Conservation (phyloP, 768 basidiomycete species). For the Hirschioporus abietinus region DNA sequence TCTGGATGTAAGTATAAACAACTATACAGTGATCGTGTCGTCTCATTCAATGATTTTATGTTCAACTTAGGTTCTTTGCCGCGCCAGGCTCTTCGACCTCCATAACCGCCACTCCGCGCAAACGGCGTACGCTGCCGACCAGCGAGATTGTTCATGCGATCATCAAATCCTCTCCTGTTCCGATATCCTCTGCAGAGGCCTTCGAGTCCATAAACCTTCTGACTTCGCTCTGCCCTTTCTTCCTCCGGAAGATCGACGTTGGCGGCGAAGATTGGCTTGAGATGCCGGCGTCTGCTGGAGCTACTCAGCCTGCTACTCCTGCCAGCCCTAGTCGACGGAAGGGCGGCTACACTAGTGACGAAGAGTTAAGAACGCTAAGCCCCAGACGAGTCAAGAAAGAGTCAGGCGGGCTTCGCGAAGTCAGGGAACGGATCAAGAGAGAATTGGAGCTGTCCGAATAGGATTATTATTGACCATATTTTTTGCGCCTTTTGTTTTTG, state of each 20-base stretch:
- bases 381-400: slow-evolving; percentile 68
- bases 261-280: slow-evolving; percentile 51
- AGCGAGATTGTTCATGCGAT: slow-evolving; percentile 64
- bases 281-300: slow-evolving; percentile 31
- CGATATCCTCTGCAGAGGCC: slow-evolving; percentile 73
- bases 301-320: slow-evolving; percentile 44
- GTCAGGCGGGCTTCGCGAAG: slow-evolving; percentile 68
- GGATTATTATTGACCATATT: slow-evolving; percentile 14
- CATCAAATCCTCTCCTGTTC: slow-evolving; percentile 76
- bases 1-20: slow-evolving; percentile 67
- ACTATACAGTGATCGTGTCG: slow-evolving; percentile 5
- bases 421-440: slow-evolving; percentile 73
- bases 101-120: slow-evolving; percentile 52
- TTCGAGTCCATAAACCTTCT: slow-evolving; percentile 68
- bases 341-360: slow-evolving; percentile 52
- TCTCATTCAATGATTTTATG: slow-evolving; percentile 2
- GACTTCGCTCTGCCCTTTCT: slow-evolving; percentile 71
- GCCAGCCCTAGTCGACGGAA: slow-evolving; percentile 27
- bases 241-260: slow-evolving; percentile 60
- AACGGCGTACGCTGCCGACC: slow-evolving; percentile 63
- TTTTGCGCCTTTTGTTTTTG: slow-evolving; percentile 26
- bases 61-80: slow-evolving; percentile 59
- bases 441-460: slow-evolving; percentile 70
- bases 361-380: slow-evolving; percentile 61
- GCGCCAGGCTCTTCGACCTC: slow-evolving; percentile 45